Base-by-base conservation (phyloP, 2,329 filamentous ascomycete species). In the Zymoseptoria pseudotritici region DNA sequence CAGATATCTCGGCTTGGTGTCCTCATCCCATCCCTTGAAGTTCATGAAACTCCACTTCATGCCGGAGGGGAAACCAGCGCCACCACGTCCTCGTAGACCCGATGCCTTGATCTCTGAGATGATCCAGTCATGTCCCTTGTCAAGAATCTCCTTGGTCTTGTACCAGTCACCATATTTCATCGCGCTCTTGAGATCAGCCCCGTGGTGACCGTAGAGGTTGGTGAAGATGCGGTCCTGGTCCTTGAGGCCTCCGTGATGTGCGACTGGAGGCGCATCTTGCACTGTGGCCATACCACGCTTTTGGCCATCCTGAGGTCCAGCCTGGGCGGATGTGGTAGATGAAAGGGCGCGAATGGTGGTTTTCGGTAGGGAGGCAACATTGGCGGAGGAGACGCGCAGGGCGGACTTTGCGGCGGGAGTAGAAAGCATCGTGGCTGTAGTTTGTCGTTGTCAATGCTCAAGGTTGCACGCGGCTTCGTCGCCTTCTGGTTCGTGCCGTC, bases 1-100 rank as follows among this genome's bases (percentile, higher is more conserved):
- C 58, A 99, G 82, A 74, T 99, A 99, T 72, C 94, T 87, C 66
- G 94, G 94, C 79, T 96, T 96, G 70, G 78, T 88, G 76, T 97
- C 94, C 80, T 99, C 96, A 72, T 99, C 93, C 94, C 94, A 99
- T 71, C 91, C 94, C 80, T 97, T 97, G 83, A 93, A 92, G 83
- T 99, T 99, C 94, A 99, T 99, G 79, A 99, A 99, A 62, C 53
- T 64, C 90, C 94, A 99, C 92, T 99, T 99, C 82, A 99, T 81
- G 65, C 94, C 94, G 49, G 93, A 97, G 64, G 94, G 94, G 77
- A 99, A 99, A 72, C 94, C 94, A 77, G 94, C 94, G 79, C 94
- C 94, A 78, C 94, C 94, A 80, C 94, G 89, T 70, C 94, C 94
- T 78, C 94, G 86, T 65, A 99, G 85, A 71, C 94, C 94, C 11